Evolutionary conservation across 306 rosid species (phyloP), one percentile per base, ranked within the genome.

Genomic region (Neltuma alba): DNA sequence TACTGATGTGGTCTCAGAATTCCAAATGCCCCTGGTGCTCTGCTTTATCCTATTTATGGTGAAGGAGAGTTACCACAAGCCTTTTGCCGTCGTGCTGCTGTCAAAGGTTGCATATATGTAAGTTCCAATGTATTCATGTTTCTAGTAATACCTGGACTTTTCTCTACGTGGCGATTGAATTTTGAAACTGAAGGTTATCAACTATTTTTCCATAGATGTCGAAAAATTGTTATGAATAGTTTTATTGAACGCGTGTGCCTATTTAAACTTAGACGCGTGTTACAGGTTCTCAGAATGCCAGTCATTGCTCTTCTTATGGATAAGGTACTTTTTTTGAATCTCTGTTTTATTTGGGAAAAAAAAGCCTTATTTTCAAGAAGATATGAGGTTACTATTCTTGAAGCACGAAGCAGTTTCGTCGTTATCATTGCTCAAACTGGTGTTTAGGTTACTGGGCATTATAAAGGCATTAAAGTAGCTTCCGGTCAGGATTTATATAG

Each of bases 1-100:
- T 76, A 63, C 67, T 25, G 15, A 80, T 57, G 79, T 77, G 36
- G 38, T 78, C 36, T 27, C 79, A 95, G 98, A 87, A 90, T 89
- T 86, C 85, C 89, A 60, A 90, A 89, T 93, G 98, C 92, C 13
- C 88, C 87, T 1, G 93, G 99, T 72, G 96, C 97, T 74, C 77
- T 95, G 71, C 81, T 93, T 65, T 95, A 93, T 85, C 97, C 99
- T 83, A 44, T 90, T 75, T 95, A 93, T 63, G 99, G 99, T 74
- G 88, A 87, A 62, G 97, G 98, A 76, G 99, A 95, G 83, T 85
- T 93, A 63, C 87, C 97, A 48, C 96, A 91, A 86, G 97, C 93
- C 67, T 95, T 91, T 87, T 91, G 94, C 65, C 97, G 96, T 15
- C 94, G 96, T 62, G 98, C 98, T 70, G 98, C 99, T 85, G 99